Percentiles rank a stretch among this genome's conserved stretches.
These are phyloP conservation scores for Zygosaccharomyces pseudobailii DNA, from an alignment of 1,139 yeast species.

Conservation along the genomic window DNA sequence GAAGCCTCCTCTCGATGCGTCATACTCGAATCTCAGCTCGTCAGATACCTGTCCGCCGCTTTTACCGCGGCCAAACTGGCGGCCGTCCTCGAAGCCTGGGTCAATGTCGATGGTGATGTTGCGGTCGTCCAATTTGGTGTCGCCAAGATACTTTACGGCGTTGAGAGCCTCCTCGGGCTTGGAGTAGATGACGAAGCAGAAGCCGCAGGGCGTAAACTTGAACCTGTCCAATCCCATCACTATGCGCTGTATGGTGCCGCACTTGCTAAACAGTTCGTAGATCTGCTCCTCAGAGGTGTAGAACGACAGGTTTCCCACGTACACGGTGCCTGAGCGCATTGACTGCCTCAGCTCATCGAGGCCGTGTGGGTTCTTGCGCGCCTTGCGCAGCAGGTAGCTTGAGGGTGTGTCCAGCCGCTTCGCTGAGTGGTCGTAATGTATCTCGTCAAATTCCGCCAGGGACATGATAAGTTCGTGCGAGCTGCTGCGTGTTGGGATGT, in stretches of 20 bases:
- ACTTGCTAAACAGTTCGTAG: slow-evolving; percentile 73
- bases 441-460: slow-evolving; percentile 39
- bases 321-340: slow-evolving; percentile 65
- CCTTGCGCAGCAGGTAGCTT: slow-evolving; percentile 67
- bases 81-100: slow-evolving; percentile 90
- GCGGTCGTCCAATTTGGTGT: slow-evolving; percentile 78
- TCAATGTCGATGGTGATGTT: slow-evolving; percentile 80
- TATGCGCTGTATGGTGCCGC: slow-evolving; percentile 72
- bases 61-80: slow-evolving; percentile 90
- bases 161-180: slow-evolving; percentile 66
- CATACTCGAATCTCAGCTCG: slow-evolving; percentile 52
- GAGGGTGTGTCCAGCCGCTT: slow-evolving; percentile 76
- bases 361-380: slow-evolving; percentile 45
- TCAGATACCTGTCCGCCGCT: slow-evolving; percentile 82
- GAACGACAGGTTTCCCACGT: slow-evolving; percentile 81
- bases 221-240: slow-evolving; percentile 92
- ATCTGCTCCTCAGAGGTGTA: slow-evolving; percentile 93
- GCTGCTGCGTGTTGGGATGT: slow-evolving; percentile 42
- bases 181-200: slow-evolving; percentile 80
- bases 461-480: slow-evolving; percentile 22
- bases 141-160: slow-evolving; percentile 74
- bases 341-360: slow-evolving; percentile 60
- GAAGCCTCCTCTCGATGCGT: slow-evolving; percentile 54
- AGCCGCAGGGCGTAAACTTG: slow-evolving; percentile 90
- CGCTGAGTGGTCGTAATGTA: slow-evolving; percentile 46